phyloP scores from a whole-genome alignment of 2,329 filamentous ascomycete species.

The Mycosphaerella sp. region DNA sequence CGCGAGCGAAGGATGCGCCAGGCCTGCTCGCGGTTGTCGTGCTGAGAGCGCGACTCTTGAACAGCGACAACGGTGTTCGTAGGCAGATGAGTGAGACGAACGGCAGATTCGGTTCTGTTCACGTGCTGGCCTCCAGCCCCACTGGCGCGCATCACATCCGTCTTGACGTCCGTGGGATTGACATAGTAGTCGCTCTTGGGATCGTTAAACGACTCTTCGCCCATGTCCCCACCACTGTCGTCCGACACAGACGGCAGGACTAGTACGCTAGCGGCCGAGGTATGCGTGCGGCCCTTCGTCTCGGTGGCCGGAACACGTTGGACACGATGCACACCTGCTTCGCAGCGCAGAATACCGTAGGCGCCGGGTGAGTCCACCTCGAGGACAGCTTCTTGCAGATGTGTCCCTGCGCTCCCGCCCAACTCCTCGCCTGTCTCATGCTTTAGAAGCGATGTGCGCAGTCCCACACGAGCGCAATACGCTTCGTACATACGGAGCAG shows the following conservation, averaged over 20 bases:
- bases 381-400: constrained; percentile 79
- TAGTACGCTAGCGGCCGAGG: constrained; percentile 85
- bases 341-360: constrained; percentile 74
- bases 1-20: constrained; percentile 80
- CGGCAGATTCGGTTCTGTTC: constrained; percentile 95
- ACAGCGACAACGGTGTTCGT: constrained; percentile 83
- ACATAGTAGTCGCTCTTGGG: constrained; percentile 90
- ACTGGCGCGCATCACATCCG: constrained; percentile 84
- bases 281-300: constrained; percentile 84
- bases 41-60: constrained; percentile 88
- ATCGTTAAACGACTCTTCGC: constrained; percentile 62
- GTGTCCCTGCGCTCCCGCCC: constrained; percentile 54
- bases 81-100: constrained; percentile 84
- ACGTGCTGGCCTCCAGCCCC: constrained; percentile 96
- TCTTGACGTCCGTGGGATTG: constrained; percentile 70
- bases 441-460: constrained; percentile 65
- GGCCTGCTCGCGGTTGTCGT: constrained; percentile 78
- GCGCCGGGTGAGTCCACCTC: constrained; percentile 71
- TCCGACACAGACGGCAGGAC: constrained; percentile 79
- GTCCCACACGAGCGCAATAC: constrained; percentile 65
- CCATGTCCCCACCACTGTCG: constrained; percentile 43
- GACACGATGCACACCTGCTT: constrained; percentile 91
- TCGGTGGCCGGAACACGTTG: constrained; percentile 91
- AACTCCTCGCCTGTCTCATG: constrained; percentile 66
- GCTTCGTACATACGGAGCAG: constrained; percentile 83